phyloP scores from a whole-genome alignment of 1,284 basidiomycete genomes.

The Rhodotorula sp. region DNA sequence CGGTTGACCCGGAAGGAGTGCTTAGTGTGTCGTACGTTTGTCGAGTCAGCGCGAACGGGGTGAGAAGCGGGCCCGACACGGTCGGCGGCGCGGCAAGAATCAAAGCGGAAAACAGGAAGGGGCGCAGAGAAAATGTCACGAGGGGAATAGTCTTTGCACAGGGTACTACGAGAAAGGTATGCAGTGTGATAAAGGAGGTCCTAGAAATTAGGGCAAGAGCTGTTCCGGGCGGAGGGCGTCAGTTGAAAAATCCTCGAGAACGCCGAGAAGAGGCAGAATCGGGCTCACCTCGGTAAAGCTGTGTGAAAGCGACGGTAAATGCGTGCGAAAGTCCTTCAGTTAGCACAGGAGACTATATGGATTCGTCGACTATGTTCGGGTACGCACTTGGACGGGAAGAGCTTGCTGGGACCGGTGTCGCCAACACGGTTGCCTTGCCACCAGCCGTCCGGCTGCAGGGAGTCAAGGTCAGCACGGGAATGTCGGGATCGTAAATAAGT shows the following conservation, averaged over 20 bases:
- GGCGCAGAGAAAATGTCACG: not conserved
- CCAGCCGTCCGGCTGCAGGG: constrained; percentile 37
- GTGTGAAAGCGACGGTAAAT: not conserved
- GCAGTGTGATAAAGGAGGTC: too few species aligned
- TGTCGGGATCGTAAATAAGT: not conserved
- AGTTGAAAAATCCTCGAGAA: not conserved
- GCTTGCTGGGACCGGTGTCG: constrained; percentile 18
- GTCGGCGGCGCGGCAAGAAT: too few species aligned
- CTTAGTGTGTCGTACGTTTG: too few species aligned
- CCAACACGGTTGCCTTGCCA: constrained; percentile 36
- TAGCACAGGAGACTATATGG: not conserved
- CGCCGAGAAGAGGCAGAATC: too few species aligned
- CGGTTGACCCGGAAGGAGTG: too few species aligned
- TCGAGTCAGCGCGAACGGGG: too few species aligned
- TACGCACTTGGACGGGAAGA: constrained; percentile 38
- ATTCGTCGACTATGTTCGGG: not conserved
- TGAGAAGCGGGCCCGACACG: too few species aligned
- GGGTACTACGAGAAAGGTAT: not conserved
- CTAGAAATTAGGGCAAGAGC: constrained; percentile 3
- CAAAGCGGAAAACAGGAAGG: too few species aligned
- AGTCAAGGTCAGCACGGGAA: not conserved
- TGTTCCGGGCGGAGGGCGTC: not conserved
- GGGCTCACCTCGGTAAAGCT: constrained; percentile 22
- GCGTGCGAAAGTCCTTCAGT: too few species aligned
- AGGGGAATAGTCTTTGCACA: not conserved